Evolutionary conservation across 352 stramenopile species (phyloP).

Genomic region (Blastocystis sp.): DNA sequence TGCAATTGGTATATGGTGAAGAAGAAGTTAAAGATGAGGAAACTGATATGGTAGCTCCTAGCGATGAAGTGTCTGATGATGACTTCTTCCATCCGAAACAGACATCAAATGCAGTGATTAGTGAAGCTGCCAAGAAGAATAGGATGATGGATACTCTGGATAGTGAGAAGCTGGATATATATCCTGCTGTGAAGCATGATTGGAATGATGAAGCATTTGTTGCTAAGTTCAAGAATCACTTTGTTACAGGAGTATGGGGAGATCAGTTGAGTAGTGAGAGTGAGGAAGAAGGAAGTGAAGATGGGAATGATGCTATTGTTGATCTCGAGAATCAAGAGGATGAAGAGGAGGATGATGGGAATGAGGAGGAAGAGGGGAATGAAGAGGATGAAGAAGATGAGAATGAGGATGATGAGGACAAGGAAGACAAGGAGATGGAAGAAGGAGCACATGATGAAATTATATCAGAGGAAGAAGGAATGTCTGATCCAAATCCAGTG

Average conservation of each 20-base stretch:
- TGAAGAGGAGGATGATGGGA: background rate
- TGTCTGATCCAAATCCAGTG: conserved; percentile 68
- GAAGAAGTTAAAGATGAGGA: conserved; percentile 9
- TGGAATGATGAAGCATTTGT: conserved; percentile 62
- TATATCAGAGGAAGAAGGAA: conserved; percentile 78
- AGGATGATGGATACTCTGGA: conserved; percentile 28
- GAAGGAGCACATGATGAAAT: conserved; percentile 76
- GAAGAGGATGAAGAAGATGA: background rate
- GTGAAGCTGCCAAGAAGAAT: conserved; percentile 2
- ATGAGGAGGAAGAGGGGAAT: conserved; percentile 57
- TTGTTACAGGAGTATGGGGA: conserved; percentile 63
- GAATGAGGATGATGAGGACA: background rate
- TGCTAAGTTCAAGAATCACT: conserved; percentile 63
- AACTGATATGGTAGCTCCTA: background rate
- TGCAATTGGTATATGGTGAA: conserved; percentile 45
- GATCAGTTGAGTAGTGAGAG: conserved; percentile 32
- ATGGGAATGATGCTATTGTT: conserved; percentile 12
- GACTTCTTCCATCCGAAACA: conserved; percentile 68
- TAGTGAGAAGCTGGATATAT: conserved; percentile 47
- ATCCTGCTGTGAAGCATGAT: conserved; percentile 29
- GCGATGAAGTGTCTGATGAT: conserved; percentile 71
- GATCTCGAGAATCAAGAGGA: conserved; percentile 49
- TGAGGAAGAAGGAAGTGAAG: background rate
- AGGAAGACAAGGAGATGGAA: conserved; percentile 32
- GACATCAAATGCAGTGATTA: background rate